Conservation (phyloP, 1,284 basidiomycete species). For the Sporisorium sorghi region DNA sequence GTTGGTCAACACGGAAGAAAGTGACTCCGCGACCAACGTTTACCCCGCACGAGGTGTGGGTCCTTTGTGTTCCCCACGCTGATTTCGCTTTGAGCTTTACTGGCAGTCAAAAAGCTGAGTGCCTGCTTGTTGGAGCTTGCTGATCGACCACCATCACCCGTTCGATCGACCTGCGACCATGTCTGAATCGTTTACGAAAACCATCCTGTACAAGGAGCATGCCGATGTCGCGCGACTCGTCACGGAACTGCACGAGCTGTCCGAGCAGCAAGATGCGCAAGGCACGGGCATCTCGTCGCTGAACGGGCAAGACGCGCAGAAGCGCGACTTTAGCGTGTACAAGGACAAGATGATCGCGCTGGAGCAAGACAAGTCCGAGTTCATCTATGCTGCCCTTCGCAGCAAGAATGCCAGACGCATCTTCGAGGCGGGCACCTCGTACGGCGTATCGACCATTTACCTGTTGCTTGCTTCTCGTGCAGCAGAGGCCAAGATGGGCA, state of each 20-base stretch:
- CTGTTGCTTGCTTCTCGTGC: conserved; percentile 23
- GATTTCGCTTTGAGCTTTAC: not conserved
- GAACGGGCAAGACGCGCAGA: conserved; percentile 27
- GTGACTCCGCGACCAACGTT: not conserved
- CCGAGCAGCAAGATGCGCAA: conserved; percentile 34
- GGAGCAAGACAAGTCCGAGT: conserved; percentile 40
- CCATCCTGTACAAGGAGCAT: conserved; percentile 26
- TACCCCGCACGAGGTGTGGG: not conserved
- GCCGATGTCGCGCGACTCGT: conserved; percentile 27
- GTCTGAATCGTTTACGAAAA: conserved; percentile 16
- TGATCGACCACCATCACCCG: no score
- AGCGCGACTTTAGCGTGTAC: conserved; percentile 39
- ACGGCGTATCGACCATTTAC: conserved; percentile 43
- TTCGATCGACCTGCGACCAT: no score
- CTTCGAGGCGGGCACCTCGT: conserved; percentile 43
- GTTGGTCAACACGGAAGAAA: conserved; percentile 1
- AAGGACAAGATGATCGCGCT: conserved; percentile 45
- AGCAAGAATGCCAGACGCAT: conserved; percentile 36
- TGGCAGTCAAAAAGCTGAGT: no score
- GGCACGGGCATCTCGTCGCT: conserved; percentile 40
- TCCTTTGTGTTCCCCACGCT: not conserved
- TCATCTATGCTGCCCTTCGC: conserved; percentile 30
- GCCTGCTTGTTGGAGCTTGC: no score
- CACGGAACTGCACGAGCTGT: conserved; percentile 32
- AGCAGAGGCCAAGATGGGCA: conserved; percentile 4